A percentile compares a stretch with the other conserved stretches of the same genome.
phyloP scores from a whole-genome alignment of 768 basidiomycete species.

The Lactarius vividus region DNA sequence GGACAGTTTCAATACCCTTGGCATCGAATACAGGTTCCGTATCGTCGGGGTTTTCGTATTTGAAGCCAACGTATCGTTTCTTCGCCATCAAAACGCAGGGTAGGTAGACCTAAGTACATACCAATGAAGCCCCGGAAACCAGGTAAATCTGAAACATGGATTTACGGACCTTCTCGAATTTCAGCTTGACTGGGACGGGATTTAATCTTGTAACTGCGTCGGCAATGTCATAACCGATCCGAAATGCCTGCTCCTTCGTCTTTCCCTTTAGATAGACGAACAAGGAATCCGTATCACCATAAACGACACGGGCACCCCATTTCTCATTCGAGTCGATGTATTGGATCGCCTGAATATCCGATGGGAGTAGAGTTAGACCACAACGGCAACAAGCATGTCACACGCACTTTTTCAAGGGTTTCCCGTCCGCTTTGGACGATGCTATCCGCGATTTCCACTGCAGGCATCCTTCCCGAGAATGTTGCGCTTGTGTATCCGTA shows the following conservation, averaged over 20 bases:
- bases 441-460: conserved; percentile 96
- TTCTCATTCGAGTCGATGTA: conserved; percentile 70
- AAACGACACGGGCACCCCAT: conserved; percentile 90
- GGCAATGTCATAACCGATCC: conserved; percentile 90
- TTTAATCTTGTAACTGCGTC: conserved; percentile 83
- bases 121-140: not conserved
- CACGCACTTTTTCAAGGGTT: conserved; percentile 82
- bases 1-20: conserved; percentile 96
- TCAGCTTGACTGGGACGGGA: conserved; percentile 89
- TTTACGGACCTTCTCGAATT: conserved; percentile 85
- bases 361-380: not conserved
- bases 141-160: conserved; percentile 7
- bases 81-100: conserved; percentile 96
- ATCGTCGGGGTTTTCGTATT: conserved; percentile 85
- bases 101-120: conserved; percentile 75
- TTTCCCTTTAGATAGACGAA: conserved; percentile 90
- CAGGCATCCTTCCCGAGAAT: conserved; percentile 96
- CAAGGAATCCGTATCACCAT: conserved; percentile 96
- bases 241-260: conserved; percentile 91
- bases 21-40: conserved; percentile 82
- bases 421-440: conserved; percentile 97
- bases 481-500: conserved; percentile 96
- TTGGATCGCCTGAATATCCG: conserved; percentile 64
- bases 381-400: not conserved
- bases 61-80: conserved; percentile 98